These are phyloP conservation scores for Penicillium sp. DNA, from an alignment of 2,329 filamentous ascomycete species.

Conservation along the genomic window DNA sequence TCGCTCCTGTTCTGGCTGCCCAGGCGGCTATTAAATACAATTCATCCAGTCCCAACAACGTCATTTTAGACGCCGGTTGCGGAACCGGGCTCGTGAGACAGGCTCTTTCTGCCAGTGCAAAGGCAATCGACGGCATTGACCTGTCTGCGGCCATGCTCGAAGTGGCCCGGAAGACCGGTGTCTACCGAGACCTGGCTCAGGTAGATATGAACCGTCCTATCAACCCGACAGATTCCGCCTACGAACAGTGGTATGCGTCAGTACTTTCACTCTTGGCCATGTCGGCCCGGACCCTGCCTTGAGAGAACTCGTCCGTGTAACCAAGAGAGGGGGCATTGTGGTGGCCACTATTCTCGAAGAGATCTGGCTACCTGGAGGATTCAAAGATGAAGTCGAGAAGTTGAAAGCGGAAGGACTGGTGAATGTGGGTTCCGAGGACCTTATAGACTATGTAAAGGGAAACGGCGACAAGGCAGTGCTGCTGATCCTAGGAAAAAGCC, in stretches of 20 bases:
- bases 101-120: slow-evolving; percentile 44
- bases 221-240: slow-evolving; percentile 38
- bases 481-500: slow-evolving; percentile 25
- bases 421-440: slow-evolving; percentile 28
- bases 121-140: slow-evolving; percentile 52
- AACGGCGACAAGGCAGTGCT: slow-evolving; percentile 29
- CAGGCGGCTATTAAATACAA: slow-evolving; percentile 28
- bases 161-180: slow-evolving; percentile 47
- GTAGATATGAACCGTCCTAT: slow-evolving; percentile 49
- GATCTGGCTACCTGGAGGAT: slow-evolving; percentile 50
- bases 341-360: slow-evolving; percentile 51
- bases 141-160: slow-evolving; percentile 52
- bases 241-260: slow-evolving; percentile 53
- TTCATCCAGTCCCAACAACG: slow-evolving; percentile 17
- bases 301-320: slow-evolving; percentile 49
- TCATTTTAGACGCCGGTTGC: slow-evolving; percentile 54
- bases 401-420: slow-evolving; percentile 33
- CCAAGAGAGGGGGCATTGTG: slow-evolving; percentile 47
- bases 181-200: slow-evolving; percentile 45
- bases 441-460: slow-evolving; percentile 30
- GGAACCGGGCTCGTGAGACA: slow-evolving; percentile 53
- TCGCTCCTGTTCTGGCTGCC: slow-evolving; percentile 40
- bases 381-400: slow-evolving; percentile 44
- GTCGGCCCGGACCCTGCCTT: slow-evolving; percentile 49
- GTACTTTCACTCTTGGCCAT: slow-evolving; percentile 54